These are phyloP conservation scores for Euphorbia celastroides DNA, from an alignment of 441 rosid species.

Conservation along the genomic window DNA sequence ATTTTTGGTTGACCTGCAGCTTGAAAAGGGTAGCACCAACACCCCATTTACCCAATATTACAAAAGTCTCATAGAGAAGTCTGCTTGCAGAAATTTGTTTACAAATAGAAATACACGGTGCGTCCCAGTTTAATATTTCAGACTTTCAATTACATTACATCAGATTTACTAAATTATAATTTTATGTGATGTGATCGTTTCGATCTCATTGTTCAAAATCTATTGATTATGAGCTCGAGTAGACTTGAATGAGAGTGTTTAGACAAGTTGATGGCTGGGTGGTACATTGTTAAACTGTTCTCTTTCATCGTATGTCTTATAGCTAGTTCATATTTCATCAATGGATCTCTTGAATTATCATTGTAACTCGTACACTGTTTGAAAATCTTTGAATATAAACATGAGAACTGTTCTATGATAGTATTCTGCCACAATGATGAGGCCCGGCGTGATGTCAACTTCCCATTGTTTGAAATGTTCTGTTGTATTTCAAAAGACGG, in stretches of 20 bases:
- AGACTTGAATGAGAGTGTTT: background rate
- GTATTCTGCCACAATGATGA: no score
- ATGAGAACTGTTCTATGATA: no score
- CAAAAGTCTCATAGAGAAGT: constrained; percentile 52
- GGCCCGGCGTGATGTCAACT: no score
- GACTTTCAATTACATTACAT: background rate
- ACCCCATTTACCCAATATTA: constrained; percentile 66
- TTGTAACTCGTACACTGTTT: no score
- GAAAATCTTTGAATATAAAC: no score
- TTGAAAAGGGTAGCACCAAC: constrained; percentile 43
- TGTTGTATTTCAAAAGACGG: no score
- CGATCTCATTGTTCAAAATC: background rate
- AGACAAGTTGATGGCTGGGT: background rate
- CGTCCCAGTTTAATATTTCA: no score
- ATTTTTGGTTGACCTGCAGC: constrained; percentile 36
- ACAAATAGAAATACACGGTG: constrained; percentile 34
- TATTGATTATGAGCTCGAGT: background rate
- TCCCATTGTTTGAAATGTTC: no score
- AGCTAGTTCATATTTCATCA: no score
- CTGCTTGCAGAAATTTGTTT: constrained; percentile 36
- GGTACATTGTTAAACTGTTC: no score
- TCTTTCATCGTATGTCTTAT: no score
- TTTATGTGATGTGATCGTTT: background rate
- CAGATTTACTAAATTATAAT: background rate
- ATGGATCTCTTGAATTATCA: no score